These are phyloP conservation scores for Stylosanthes scabra DNA, from an alignment of 331 rosid species.

Conservation along the genomic window DNA sequence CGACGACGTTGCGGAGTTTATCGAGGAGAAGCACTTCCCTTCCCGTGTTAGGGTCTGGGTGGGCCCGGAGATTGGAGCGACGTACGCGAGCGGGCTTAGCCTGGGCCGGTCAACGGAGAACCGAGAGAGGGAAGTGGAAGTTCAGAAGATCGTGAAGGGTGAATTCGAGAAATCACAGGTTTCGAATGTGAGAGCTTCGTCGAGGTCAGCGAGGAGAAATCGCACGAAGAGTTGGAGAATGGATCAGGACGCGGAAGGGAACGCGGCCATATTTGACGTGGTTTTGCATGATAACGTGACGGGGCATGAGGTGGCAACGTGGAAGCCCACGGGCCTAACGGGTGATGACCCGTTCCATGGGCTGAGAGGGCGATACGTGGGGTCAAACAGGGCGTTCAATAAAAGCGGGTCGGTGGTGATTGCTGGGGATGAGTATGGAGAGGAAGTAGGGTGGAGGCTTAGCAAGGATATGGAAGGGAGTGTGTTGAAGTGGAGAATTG, in stretches of 20 bases:
- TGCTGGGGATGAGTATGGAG: conserved; percentile 86
- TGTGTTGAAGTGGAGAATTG: conserved; percentile 90
- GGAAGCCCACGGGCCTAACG: conserved; percentile 28
- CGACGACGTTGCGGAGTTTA: conserved; percentile 50
- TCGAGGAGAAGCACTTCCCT: conserved; percentile 77
- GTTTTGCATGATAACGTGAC: conserved; percentile 64
- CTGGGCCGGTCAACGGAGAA: conserved; percentile 79
- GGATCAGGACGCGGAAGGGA: conserved; percentile 93
- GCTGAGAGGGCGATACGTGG: conserved; percentile 46
- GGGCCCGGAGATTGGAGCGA: conserved; percentile 89
- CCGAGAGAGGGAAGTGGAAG: conserved; percentile 65
- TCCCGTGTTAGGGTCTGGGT: conserved; percentile 80
- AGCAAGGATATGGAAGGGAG: conserved; percentile 92
- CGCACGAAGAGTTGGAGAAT: conserved; percentile 75
- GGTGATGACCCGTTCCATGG: conserved; percentile 38
- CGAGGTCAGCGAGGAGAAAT: conserved; percentile 50
- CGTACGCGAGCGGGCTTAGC: conserved; percentile 73
- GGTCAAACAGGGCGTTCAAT: conserved; percentile 58
- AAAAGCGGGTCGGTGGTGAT: conserved; percentile 76
- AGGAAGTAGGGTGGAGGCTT: conserved; percentile 77
- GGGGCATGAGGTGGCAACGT: conserved; percentile 66
- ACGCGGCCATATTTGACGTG: conserved; percentile 76
- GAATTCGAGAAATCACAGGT: conserved; percentile 47
- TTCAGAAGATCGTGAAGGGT: conserved; percentile 62
- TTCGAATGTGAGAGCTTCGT: conserved; percentile 52